Evolutionary conservation across 352 stramenopile species (phyloP), one percentile per base, ranked within the genome.

Genomic region (Globisporangium recalcitrans): DNA sequence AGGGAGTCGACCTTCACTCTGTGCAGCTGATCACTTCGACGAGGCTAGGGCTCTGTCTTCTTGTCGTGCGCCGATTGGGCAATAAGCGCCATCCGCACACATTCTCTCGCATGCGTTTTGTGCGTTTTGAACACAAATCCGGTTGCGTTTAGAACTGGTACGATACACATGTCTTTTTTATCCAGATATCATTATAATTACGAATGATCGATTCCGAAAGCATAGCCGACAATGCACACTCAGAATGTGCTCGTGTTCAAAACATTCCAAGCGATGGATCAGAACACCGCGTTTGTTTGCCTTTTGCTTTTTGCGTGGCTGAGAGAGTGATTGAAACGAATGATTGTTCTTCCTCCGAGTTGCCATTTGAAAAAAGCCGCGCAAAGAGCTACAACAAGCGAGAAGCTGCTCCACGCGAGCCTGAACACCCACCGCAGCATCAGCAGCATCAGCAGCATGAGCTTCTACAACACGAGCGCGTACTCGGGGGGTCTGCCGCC

Each of bases 241-340:
- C 0, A 40, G 10, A 22, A 11, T 46, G 6, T 7, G 22, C 6
- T 10, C 14, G 3, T 29, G 53, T 60, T 51, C 38, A n/a, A 60
- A 60, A 60, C 36, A 60, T 46, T 46, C 38, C 19, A 46, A 10
- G 10, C 1, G 21, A 2, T 0, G 0, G 2, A 22, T 46, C 11
- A 10, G n/a, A 46, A 46, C 38, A 46, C 6, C 16, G 2, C n/a
- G 0, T 26, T 26, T 52, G 27, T 36, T 11, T 52, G 24, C 6
- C 7, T 46, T 52, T 42, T 52, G 27, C 27, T 26, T 7, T 52
- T 60, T 60, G 54, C 40, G 54, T 60, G 54, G 54, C 38, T 32
- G 24, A 60, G 44, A 61, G 55, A 61, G 55, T 61, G 55, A 61
- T 61, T 61, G 55, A 61, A 61, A 61, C 55, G 55, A 61, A 61